phyloP scores from a whole-genome alignment of 73 alveolate genomes.

The Blepharisma stoltei region DNA sequence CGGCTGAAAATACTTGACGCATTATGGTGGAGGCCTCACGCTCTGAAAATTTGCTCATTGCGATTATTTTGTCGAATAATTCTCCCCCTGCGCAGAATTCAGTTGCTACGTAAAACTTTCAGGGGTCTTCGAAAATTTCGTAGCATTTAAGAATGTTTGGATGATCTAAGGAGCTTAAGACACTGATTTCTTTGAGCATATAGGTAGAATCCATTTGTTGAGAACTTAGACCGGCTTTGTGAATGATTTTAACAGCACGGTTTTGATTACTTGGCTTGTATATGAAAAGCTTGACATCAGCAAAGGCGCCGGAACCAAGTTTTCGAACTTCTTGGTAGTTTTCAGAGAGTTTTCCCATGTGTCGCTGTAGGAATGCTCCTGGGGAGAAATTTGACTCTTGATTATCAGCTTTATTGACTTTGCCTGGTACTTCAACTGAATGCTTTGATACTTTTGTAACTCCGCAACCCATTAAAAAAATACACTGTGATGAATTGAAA shows the following conservation, averaged over 20 bases:
- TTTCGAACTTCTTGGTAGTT: conserved; percentile 11
- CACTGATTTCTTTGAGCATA: conserved; percentile 39
- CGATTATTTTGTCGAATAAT: conserved; percentile 50
- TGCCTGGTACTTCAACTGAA: no score
- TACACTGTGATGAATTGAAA: no score
- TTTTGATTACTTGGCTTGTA: conserved; percentile 27
- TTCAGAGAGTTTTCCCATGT: neutral
- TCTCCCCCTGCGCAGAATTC: conserved; percentile 72
- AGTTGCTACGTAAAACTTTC: conserved; percentile 53
- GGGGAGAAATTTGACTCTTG: neutral
- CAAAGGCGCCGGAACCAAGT: conserved; percentile 41
- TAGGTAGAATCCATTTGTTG: conserved; percentile 18
- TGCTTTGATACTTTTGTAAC: no score
- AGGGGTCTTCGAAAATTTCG: conserved; percentile 50
- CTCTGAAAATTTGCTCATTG: conserved; percentile 27
- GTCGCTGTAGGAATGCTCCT: neutral
- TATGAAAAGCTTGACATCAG: conserved; percentile 39
- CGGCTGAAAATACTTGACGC: conserved; percentile 67
- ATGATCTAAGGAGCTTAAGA: conserved; percentile 46
- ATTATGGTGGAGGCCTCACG: conserved; percentile 44
- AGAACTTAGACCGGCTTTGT: conserved; percentile 36
- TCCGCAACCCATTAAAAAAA: no score
- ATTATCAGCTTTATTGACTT: no score
- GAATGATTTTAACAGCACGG: conserved; percentile 60
- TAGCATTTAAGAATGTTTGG: conserved; percentile 61